Base-by-base conservation (phyloP, 768 basidiomycete species). In the Termitomyces sp. region DNA sequence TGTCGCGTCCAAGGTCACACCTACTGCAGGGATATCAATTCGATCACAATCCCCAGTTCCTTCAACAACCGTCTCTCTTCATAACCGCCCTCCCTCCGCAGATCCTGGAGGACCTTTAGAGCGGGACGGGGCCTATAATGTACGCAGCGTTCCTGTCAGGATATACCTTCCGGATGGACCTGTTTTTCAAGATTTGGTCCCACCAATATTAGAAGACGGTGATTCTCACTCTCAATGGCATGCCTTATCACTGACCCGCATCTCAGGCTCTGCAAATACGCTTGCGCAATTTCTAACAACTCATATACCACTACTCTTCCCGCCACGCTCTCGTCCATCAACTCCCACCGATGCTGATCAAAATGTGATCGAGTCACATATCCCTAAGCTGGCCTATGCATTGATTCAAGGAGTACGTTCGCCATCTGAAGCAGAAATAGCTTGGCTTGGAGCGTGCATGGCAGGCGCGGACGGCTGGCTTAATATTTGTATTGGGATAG, bases 381-480 rank as follows among this genome's bases (percentile, higher is more conserved):
- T 70, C 15, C 65, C 72, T 10, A 79, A 85, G 50, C 77, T 88
- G 35, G 94, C 91, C 12, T 88, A 83, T 62, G 82, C 88, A 0
- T 69, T 97, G 45, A 75, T 95, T 12, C 96, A 98, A 66, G 96
- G 97, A 12, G 84, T 98, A 19, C 70, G 79, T 2, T 71, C 87
- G 1, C 97, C 96, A 1, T 76, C 82, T 8, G 93, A 97, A 30
- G 79, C 93, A 6, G 96, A 98, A 65, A 77, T 98, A 70, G 93
- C 88, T 5, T 97, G 96, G 95, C 69, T 98, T n/a, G 89, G 92
- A 10, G 87, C 90, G 19, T 93, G 93, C 63, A 74, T 98, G 70
- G 83, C 87, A 12, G 94, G 93, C 8, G 92, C 93, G 12, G 97
- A 98, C 65, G 97, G 97, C 5, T 98, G 94, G 94, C 78, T 96